phyloP scores from a whole-genome alignment of 2,329 filamentous ascomycete genomes.

The Paecilomyces fulvus region DNA sequence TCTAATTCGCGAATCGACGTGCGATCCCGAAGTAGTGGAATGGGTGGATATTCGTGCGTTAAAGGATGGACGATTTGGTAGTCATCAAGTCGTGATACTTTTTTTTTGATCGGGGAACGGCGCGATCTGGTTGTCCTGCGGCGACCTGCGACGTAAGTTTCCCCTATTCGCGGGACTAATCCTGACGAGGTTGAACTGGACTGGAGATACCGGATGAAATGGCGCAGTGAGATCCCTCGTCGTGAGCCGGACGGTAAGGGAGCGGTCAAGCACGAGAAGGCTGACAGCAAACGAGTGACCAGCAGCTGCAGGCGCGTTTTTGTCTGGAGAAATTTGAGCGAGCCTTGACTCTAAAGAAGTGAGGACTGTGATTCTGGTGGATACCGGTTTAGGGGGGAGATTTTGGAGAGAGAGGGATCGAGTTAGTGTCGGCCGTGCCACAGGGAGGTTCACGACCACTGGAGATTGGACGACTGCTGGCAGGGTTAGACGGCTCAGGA shows the following conservation, averaged over 20 bases:
- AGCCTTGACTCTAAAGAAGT: not conserved
- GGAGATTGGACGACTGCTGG: not conserved
- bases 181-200: not conserved
- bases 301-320: not conserved
- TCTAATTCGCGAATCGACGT: not conserved
- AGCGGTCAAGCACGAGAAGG: not conserved
- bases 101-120: constrained; percentile 5
- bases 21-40: constrained; percentile 1
- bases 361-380: not conserved
- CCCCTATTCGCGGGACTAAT: not conserved
- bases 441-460: not conserved
- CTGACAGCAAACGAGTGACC: not conserved
- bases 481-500: not conserved
- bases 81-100: constrained; percentile 10
- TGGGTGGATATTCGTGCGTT: constrained; percentile 9
- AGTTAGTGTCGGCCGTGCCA: not conserved
- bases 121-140: constrained; percentile 14
- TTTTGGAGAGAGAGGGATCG: not conserved
- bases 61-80: constrained; percentile 6
- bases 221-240: not conserved
- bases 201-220: not conserved
- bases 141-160: constrained; percentile 9
- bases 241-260: not conserved
- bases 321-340: not conserved
- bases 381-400: not conserved